phyloP scores from a whole-genome alignment of 2,329 filamentous ascomycete genomes.

The Xylaria sp. region DNA sequence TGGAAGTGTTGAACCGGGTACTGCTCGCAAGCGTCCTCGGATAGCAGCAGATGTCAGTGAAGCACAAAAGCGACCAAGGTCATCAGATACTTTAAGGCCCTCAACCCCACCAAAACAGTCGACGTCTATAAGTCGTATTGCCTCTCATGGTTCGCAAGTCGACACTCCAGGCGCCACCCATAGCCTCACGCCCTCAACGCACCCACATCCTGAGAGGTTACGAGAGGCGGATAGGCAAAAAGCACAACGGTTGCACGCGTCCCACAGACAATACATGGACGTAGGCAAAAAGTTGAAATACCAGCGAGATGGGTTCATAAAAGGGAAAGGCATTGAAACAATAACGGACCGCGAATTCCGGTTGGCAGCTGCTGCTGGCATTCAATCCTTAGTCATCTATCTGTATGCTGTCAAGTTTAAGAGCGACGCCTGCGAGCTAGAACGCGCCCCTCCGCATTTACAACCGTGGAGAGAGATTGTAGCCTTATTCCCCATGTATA shows the following conservation, averaged over 20 bases:
- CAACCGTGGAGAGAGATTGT: slow-evolving; percentile 45
- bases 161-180: slow-evolving; percentile 62
- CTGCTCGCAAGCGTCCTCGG: slow-evolving; percentile 63
- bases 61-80: slow-evolving; percentile 57
- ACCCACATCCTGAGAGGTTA: slow-evolving; percentile 49
- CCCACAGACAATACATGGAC: slow-evolving; percentile 52
- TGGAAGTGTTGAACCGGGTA: slow-evolving; percentile 56
- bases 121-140: slow-evolving; percentile 64
- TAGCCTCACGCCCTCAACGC: slow-evolving; percentile 56
- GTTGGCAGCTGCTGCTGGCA: slow-evolving; percentile 46
- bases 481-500: slow-evolving; percentile 43
- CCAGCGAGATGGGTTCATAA: slow-evolving; percentile 61
- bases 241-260: slow-evolving; percentile 51
- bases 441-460: slow-evolving; percentile 57
- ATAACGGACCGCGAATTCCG: slow-evolving; percentile 45
- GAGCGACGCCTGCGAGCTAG: slow-evolving; percentile 58
- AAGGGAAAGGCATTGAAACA: slow-evolving; percentile 17
- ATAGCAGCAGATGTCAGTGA: slow-evolving; percentile 52
- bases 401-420: slow-evolving; percentile 65
- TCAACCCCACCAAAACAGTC: slow-evolving; percentile 64
- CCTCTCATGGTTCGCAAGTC: slow-evolving; percentile 64
- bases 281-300: slow-evolving; percentile 66
- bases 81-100: slow-evolving; percentile 58
- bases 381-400: slow-evolving; percentile 54
- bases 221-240: slow-evolving; percentile 51